Conservation (phyloP, 2,329 filamentous ascomycete genomes). For the Paraphaeosphaeria sporulosa region DNA sequence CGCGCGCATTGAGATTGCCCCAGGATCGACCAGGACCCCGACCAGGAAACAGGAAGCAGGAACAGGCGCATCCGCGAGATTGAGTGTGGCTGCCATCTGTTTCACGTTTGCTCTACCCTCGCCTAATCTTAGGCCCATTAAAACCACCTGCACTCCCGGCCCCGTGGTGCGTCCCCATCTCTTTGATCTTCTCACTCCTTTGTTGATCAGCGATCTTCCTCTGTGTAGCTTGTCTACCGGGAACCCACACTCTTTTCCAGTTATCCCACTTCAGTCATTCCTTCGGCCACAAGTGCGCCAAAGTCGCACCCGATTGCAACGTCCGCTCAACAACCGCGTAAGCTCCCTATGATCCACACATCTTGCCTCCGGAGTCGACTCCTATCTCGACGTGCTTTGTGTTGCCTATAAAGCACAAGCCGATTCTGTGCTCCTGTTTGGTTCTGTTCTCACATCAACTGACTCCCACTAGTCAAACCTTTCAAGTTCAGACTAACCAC, state of each 20-base stretch:
- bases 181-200: constrained; percentile 34
- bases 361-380: background rate
- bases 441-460: constrained; percentile 7
- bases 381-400: background rate
- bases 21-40: background rate
- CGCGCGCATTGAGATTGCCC: background rate
- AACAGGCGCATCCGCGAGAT: constrained; percentile 6
- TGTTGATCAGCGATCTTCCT: constrained; percentile 29
- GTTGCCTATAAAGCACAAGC: background rate
- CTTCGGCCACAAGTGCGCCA: constrained; percentile 27
- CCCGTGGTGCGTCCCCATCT: constrained; percentile 21
- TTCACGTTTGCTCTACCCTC: constrained; percentile 21
- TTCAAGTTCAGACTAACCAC: constrained; percentile 7
- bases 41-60: constrained; percentile 1
- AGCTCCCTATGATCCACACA: constrained; percentile 9
- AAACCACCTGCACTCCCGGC: constrained; percentile 16
- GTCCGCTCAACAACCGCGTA: constrained; percentile 21
- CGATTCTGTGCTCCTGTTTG: background rate
- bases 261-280: constrained; percentile 26
- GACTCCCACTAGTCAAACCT: constrained; percentile 11
- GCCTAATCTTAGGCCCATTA: constrained; percentile 24
- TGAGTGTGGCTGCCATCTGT: constrained; percentile 12
- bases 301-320: constrained; percentile 22
- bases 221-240: constrained; percentile 32
- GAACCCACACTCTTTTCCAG: constrained; percentile 35